Conservation (phyloP, 306 rosid species). For the Quercus bicolor region DNA sequence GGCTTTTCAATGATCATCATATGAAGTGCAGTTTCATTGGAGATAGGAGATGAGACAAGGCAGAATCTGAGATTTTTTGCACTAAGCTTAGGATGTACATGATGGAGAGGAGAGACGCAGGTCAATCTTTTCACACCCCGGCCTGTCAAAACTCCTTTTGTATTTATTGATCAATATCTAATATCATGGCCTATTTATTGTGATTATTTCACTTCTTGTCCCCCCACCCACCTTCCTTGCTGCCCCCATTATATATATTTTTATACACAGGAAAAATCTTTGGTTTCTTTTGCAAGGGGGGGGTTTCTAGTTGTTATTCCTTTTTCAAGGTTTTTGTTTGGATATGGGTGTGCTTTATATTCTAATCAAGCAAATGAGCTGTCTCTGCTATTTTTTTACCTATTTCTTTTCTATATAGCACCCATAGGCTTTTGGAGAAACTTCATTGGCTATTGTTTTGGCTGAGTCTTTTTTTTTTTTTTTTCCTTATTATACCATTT, state of each 20-base stretch:
- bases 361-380: conserved; percentile 25
- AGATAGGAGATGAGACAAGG: conserved; percentile 25
- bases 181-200: conserved; percentile 54
- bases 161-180: conserved; percentile 51
- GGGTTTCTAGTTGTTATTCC: neutral
- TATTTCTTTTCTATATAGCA: conserved; percentile 1
- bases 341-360: conserved; percentile 1
- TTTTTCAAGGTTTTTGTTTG: conserved; percentile 12
- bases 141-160: conserved; percentile 51
- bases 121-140: conserved; percentile 58
- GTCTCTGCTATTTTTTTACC: conserved; percentile 21
- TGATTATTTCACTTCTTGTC: conserved; percentile 29
- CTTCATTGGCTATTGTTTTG: conserved; percentile 36
- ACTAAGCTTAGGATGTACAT: neutral
- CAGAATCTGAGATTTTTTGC: conserved; percentile 27
- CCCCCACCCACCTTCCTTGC: conserved; percentile 34
- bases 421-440: conserved; percentile 31
- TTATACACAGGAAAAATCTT: neutral
- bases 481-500: neutral
- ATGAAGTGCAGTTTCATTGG: conserved; percentile 52
- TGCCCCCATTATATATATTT: conserved; percentile 20
- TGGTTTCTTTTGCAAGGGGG: conserved; percentile 6
- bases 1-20: conserved; percentile 49
- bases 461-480: conserved; percentile 22
- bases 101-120: conserved; percentile 48